Percentiles rank a stretch among this genome's conserved stretches.
Evolutionary conservation across 208 protist species (phyloP).

Genomic region (Borovskyia barvae): DNA sequence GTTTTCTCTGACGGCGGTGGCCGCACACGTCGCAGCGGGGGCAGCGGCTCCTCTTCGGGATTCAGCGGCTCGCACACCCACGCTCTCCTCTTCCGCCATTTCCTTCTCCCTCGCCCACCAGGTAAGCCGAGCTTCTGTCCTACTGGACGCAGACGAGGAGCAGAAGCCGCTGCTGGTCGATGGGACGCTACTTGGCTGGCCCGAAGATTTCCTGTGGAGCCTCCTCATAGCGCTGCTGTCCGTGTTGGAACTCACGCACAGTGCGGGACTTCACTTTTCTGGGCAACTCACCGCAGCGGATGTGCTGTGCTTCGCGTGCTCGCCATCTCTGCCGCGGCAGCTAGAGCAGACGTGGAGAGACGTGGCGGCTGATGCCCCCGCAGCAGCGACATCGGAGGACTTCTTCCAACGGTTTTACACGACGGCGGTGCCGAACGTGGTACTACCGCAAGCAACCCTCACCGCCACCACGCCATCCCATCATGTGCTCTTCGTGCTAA

Average conservation of each 20-base stretch:
- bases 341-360: conserved; percentile 31
- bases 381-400: not conserved
- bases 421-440: conserved; percentile 17
- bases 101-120: conserved; percentile 19
- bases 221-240: conserved; percentile 64
- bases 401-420: conserved; percentile 21
- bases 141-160: conserved; percentile 1
- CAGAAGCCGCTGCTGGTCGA: not conserved
- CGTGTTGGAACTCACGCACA: conserved; percentile 58
- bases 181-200: conserved; percentile 43
- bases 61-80: not conserved
- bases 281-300: conserved; percentile 58
- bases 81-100: conserved; percentile 7
- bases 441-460: conserved; percentile 30
- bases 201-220: conserved; percentile 77
- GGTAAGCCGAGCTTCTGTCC: conserved; percentile 14
- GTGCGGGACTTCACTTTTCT: conserved; percentile 56
- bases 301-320: conserved; percentile 66
- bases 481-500: conserved; percentile 47
- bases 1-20: conserved; percentile 19
- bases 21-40: conserved; percentile 5
- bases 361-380: not conserved
- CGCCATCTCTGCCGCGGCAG: conserved; percentile 20
- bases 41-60: not conserved
- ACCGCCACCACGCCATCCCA: conserved; percentile 40